phyloP scores from a whole-genome alignment of 495 filamentous ascomycete genomes.

The Hyaloscypha variabilis region DNA sequence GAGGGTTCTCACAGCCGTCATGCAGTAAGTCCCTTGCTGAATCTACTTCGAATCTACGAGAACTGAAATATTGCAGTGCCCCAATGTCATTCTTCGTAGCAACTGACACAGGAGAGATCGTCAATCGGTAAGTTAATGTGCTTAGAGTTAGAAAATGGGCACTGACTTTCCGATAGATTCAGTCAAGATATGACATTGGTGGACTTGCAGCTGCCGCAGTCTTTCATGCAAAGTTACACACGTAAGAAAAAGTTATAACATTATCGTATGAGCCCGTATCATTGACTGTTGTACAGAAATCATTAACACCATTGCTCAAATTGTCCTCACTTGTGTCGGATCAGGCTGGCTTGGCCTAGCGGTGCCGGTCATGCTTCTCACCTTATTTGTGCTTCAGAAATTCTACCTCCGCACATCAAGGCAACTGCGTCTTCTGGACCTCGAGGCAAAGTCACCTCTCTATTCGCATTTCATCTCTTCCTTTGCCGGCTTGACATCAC shows the following conservation, averaged over 20 bases:
- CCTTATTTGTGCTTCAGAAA: slow-evolving; percentile 20
- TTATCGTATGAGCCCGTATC: background rate
- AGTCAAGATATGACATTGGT: background rate
- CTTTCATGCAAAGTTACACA: slow-evolving; percentile 38
- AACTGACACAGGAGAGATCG: background rate
- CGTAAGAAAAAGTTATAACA: too few relatives aligned
- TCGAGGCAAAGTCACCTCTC: slow-evolving; percentile 50
- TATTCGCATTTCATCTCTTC: slow-evolving; percentile 52
- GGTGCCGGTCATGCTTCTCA: slow-evolving; percentile 8
- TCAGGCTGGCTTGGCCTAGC: background rate
- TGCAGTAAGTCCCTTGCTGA: too few relatives aligned
- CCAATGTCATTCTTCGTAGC: background rate
- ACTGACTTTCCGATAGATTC: slow-evolving; percentile 32
- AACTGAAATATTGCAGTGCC: too few relatives aligned
- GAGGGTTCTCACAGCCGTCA: too few relatives aligned
- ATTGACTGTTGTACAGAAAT: background rate
- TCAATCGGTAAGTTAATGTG: too few relatives aligned
- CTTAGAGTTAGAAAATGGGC: too few relatives aligned
- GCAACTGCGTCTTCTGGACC: slow-evolving; percentile 62
- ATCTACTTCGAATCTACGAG: too few relatives aligned
- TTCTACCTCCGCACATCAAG: slow-evolving; percentile 60
- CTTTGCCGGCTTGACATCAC: slow-evolving; percentile 49
- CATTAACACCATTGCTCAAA: background rate
- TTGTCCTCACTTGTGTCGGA: slow-evolving; percentile 5
- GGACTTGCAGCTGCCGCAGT: background rate